Percentiles rank a stretch among this genome's conserved stretches.
These are phyloP conservation scores for Nectriaceae sp. DNA, from an alignment of 2,329 filamentous ascomycete species.

Conservation along the genomic window DNA sequence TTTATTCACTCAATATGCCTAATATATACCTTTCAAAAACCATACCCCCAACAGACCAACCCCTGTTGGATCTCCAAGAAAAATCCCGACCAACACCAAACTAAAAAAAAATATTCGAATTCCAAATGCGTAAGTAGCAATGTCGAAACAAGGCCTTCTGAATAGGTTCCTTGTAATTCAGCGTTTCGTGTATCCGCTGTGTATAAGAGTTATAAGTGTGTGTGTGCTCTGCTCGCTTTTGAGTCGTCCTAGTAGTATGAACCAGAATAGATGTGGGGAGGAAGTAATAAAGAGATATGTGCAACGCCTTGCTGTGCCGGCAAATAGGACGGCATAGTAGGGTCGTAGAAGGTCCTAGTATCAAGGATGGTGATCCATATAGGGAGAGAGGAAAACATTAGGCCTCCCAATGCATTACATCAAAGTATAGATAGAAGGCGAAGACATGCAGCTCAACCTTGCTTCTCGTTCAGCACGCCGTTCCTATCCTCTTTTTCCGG, in stretches of 20 bases:
- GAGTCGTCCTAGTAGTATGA: not conserved
- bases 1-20: not conserved
- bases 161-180: not conserved
- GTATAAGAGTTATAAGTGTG: not conserved
- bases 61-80: not conserved
- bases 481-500: not conserved
- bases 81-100: not conserved
- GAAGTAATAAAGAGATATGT: no score
- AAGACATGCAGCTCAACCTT: not conserved
- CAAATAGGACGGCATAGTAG: no score
- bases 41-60: not conserved
- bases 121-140: no score
- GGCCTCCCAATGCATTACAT: not conserved
- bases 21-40: not conserved
- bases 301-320: no score
- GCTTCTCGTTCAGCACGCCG: constrained; percentile 1
- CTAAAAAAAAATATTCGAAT: not conserved
- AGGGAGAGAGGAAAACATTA: not conserved
- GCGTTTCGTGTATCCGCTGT: not conserved
- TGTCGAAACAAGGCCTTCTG: not conserved
- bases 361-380: no score
- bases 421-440: not conserved
- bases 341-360: no score
- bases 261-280: not conserved
- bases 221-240: not conserved